phyloP scores from a whole-genome alignment of 768 basidiomycete genomes.

The Pholiota conissans region DNA sequence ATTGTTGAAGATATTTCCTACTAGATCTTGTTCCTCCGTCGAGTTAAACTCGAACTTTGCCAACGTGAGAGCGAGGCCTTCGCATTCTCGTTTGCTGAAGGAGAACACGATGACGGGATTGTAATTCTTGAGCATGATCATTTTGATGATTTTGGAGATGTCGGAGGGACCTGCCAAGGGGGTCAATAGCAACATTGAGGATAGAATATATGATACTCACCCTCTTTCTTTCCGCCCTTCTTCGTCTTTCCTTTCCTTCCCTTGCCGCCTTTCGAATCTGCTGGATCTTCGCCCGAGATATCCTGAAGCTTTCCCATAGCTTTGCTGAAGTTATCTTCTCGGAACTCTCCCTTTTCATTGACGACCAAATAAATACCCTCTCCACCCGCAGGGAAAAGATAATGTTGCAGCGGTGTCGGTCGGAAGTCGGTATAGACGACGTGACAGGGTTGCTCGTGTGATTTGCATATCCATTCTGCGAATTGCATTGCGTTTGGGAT shows the following conservation, averaged over 20 bases:
- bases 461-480: conserved; percentile 97
- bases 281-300: conserved; percentile 85
- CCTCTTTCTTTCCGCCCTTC: conserved; percentile 91
- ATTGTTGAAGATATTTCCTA: conserved; percentile 88
- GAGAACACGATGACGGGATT: conserved; percentile 99
- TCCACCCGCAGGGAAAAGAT: conserved; percentile 94
- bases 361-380: conserved; percentile 98
- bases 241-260: conserved; percentile 90
- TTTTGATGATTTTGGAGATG: conserved; percentile 95
- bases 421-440: conserved; percentile 99
- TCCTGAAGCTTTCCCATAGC: conserved; percentile 95
- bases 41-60: conserved; percentile 97
- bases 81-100: conserved; percentile 98
- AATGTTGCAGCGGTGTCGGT: conserved; percentile 96
- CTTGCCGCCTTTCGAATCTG: conserved; percentile 81
- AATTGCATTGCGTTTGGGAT: conserved; percentile 99
- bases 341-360: conserved; percentile 97
- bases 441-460: conserved; percentile 97
- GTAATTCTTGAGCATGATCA: conserved; percentile 98
- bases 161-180: conserved; percentile 79
- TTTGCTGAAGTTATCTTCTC: conserved; percentile 96
- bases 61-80: conserved; percentile 85
- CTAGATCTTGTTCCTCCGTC: conserved; percentile 86
- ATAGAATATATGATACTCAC: conserved; percentile 36
- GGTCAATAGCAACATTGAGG: not conserved